These are phyloP conservation scores for Brassica cretica DNA, from an alignment of 345 rosid genomes.

Conservation along the genomic window DNA sequence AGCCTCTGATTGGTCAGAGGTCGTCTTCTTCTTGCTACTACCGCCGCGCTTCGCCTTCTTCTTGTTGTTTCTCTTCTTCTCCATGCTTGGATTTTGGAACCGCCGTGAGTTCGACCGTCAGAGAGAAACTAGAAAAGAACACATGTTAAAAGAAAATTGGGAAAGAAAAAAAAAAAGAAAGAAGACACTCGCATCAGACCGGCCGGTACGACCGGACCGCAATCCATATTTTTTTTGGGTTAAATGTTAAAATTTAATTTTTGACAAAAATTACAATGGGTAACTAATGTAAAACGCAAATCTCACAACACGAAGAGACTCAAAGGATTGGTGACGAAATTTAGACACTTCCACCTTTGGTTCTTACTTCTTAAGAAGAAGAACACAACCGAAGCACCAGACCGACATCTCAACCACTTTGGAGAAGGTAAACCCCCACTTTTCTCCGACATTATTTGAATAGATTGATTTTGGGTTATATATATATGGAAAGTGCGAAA, in stretches of 20 bases:
- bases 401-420: not conserved
- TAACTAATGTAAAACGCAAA: too few relatives aligned
- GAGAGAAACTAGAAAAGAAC: not conserved
- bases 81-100: conserved; percentile 21
- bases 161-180: too few relatives aligned
- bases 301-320: too few relatives aligned
- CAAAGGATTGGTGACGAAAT: too few relatives aligned
- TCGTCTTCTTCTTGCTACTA: conserved; percentile 63
- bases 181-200: not conserved
- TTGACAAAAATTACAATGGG: too few relatives aligned
- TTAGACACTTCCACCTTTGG: not conserved
- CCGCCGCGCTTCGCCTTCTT: conserved; percentile 66
- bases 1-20: conserved; percentile 67
- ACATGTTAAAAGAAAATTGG: not conserved
- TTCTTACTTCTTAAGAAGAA: too few relatives aligned
- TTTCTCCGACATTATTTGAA: not conserved
- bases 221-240: not conserved
- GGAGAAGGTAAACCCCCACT: not conserved
- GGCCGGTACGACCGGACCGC: not conserved
- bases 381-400: not conserved
- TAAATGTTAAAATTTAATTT: too few relatives aligned
- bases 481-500: not conserved
- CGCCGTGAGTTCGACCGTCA: not conserved
- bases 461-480: not conserved
- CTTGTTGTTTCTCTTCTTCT: conserved; percentile 68